Evolutionary conservation across 192 early-diverging fungal genomes (phyloP).

Genomic region (Backusella morwellensis): DNA sequence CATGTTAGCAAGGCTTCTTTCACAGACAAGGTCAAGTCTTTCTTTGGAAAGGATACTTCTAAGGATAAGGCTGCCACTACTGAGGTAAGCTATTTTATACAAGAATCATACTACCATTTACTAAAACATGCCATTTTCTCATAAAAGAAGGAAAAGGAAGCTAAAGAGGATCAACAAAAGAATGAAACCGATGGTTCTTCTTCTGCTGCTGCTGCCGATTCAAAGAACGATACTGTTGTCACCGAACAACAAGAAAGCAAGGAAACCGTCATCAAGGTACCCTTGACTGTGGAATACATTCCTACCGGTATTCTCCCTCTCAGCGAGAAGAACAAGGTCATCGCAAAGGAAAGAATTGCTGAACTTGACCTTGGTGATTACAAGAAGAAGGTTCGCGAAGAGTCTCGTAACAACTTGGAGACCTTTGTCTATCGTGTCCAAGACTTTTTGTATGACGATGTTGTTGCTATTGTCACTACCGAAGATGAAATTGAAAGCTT

Average conservation of each 20-base stretch:
- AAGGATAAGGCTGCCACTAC: constrained; percentile 13
- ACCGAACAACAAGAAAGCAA: constrained; percentile 13
- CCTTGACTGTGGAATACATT: constrained; percentile 24
- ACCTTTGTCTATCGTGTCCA: constrained; percentile 84
- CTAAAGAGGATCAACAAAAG: constrained; percentile 7
- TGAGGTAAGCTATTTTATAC: constrained; percentile 7
- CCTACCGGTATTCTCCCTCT: constrained; percentile 24
- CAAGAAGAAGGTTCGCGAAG: constrained; percentile 68
- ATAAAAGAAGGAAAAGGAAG: constrained; percentile 13
- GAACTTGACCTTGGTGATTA: constrained; percentile 74
- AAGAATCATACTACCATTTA: not conserved
- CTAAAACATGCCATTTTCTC: not conserved
- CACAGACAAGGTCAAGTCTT: constrained; percentile 61
- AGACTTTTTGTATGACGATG: constrained; percentile 80
- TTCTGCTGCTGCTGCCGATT: constrained; percentile 28
- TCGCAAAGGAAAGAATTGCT: constrained; percentile 32
- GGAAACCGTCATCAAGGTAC: constrained; percentile 14
- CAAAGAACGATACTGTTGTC: constrained; percentile 9
- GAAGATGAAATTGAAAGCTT: constrained; percentile 70
- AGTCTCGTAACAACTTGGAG: constrained; percentile 87
- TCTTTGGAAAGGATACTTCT: constrained; percentile 55
- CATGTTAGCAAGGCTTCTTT: constrained; percentile 40
- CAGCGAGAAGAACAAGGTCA: constrained; percentile 21
- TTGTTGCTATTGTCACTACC: constrained; percentile 63
- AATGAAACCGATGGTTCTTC: constrained; percentile 32